Evolutionary conservation across 2,329 filamentous ascomycete genomes (phyloP).

Genomic region (Cladophialophora chaetospira): DNA sequence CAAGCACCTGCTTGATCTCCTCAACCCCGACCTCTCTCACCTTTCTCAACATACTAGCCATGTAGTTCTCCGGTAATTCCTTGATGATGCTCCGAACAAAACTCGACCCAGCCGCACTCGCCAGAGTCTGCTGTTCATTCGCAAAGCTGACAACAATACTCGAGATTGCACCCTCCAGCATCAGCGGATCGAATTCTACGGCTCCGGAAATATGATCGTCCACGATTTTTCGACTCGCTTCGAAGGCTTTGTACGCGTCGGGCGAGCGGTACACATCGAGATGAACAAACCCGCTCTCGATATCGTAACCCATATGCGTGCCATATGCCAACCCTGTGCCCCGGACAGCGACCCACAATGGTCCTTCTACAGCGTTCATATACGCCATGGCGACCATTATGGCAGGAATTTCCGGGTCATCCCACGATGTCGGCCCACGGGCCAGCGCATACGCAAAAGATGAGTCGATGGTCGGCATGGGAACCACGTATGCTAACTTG

Average conservation of each 20-base stretch:
- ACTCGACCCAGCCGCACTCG: conserved; percentile 76
- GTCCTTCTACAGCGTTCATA: conserved; percentile 89
- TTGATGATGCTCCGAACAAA: conserved; percentile 81
- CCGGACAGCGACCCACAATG: conserved; percentile 89
- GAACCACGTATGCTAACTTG: conserved; percentile 74
- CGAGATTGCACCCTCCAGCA: conserved; percentile 87
- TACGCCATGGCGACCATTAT: conserved; percentile 88
- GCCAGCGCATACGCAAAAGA: conserved; percentile 80
- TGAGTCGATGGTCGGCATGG: conserved; percentile 89
- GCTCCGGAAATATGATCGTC: conserved; percentile 72
- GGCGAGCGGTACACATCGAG: conserved; percentile 90
- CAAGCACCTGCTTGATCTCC: conserved; percentile 74
- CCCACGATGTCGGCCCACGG: conserved; percentile 72
- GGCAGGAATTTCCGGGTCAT: conserved; percentile 76
- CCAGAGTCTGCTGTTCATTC: conserved; percentile 84
- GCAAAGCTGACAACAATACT: conserved; percentile 84
- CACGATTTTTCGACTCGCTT: conserved; percentile 73
- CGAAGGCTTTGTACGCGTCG: conserved; percentile 82
- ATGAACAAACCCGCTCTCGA: conserved; percentile 77
- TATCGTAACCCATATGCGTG: conserved; percentile 73
- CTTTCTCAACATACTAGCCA: conserved; percentile 71
- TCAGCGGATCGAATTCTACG: conserved; percentile 72
- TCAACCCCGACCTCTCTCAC: conserved; percentile 75
- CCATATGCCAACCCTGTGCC: conserved; percentile 94
- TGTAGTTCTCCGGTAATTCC: conserved; percentile 75